These are phyloP conservation scores for Rasamsonia emersonii DNA, from an alignment of 2,329 filamentous ascomycete genomes.

Conservation along the genomic window DNA sequence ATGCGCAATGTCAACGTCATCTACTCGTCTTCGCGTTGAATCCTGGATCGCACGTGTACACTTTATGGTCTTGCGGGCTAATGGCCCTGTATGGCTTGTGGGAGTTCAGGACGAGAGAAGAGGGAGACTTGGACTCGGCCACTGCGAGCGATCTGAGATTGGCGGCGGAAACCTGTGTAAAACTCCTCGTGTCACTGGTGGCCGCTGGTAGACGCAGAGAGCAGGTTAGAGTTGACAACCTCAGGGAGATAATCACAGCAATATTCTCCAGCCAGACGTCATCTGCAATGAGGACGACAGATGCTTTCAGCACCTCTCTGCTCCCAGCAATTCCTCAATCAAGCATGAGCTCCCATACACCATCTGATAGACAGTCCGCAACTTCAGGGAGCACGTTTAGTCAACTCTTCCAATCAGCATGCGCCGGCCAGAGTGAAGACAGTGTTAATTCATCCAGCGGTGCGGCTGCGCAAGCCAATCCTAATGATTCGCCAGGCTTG, in stretches of 20 bases:
- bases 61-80: conserved; percentile 9
- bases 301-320: too few species aligned
- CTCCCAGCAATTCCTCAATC: too few species aligned
- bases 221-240: conserved; percentile 6
- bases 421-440: too few species aligned
- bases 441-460: too few species aligned
- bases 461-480: too few species aligned
- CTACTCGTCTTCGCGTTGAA: conserved; percentile 8
- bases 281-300: too few species aligned
- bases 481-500: too few species aligned
- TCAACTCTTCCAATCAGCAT: too few species aligned
- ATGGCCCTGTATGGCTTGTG: conserved; percentile 7
- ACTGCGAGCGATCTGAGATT: background rate
- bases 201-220: conserved; percentile 4
- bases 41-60: conserved; percentile 9
- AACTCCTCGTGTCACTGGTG: conserved; percentile 3
- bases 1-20: conserved; percentile 2
- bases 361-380: too few species aligned
- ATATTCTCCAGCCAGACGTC: too few species aligned
- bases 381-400: too few species aligned
- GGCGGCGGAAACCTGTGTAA: conserved; percentile 1
- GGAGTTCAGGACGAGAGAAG: conserved; percentile 3
- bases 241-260: conserved; percentile 2
- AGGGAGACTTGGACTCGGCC: background rate
- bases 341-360: too few species aligned